phyloP scores from a whole-genome alignment of 192 early-diverging fungal species.

The Phycomyces blakesleeanus region DNA sequence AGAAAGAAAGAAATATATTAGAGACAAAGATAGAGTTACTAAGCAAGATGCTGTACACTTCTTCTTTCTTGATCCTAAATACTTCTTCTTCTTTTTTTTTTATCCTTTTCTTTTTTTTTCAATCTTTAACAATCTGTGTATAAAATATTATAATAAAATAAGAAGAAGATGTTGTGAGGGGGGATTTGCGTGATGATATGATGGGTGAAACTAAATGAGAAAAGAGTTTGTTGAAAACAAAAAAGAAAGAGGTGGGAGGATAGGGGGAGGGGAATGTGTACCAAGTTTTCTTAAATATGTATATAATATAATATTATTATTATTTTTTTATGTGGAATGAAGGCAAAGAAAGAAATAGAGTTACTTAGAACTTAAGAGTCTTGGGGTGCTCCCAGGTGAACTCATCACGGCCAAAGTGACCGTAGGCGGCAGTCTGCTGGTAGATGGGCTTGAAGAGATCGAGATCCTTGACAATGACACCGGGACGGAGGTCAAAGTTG shows the following conservation, averaged over 20 bases:
- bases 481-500: constrained; percentile 99
- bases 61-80: too few species aligned
- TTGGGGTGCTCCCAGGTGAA: constrained; percentile 95
- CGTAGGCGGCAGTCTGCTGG: constrained; percentile 94
- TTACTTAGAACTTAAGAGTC: constrained; percentile 60
- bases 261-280: too few species aligned
- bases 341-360: too few species aligned
- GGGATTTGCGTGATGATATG: not conserved
- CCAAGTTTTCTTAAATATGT: not conserved
- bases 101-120: too few species aligned
- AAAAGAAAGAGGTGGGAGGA: constrained; percentile 4
- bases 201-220: too few species aligned
- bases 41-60: too few species aligned
- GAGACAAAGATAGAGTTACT: too few species aligned
- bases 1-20: too few species aligned
- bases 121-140: not conserved
- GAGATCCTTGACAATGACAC: constrained; percentile 97
- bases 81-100: too few species aligned
- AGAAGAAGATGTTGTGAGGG: constrained; percentile 11
- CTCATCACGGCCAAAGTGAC: constrained; percentile 88
- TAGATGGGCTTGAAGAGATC: constrained; percentile 98
- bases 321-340: too few species aligned
- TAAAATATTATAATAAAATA: constrained; percentile 17
- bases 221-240: constrained; percentile 26
- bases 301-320: too few species aligned